A percentile compares a stretch with the other conserved stretches of the same genome.
Evolutionary conservation across 2,329 filamentous ascomycete genomes (phyloP).

Genomic region (Curvularia eragrostidis): DNA sequence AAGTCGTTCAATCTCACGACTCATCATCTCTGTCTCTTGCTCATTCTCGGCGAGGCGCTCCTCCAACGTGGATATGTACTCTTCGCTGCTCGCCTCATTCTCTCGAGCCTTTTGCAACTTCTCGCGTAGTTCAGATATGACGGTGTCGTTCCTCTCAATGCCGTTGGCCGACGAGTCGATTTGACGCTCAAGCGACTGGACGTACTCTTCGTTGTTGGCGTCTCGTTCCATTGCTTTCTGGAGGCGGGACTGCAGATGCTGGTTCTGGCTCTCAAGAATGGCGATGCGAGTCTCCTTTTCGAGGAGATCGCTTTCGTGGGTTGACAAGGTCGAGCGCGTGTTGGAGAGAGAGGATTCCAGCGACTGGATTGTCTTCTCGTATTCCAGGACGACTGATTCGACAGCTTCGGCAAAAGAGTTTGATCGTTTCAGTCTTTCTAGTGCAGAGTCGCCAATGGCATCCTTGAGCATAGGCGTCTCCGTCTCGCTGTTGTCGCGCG

Average conservation of each 20-base stretch:
- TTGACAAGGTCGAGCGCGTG: constrained; percentile 82
- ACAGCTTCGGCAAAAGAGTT: constrained; percentile 96
- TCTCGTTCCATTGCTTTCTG: constrained; percentile 94
- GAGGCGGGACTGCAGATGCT: constrained; percentile 86
- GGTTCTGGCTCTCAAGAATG: constrained; percentile 89
- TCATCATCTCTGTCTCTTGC: constrained; percentile 95
- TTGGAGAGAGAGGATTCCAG: constrained; percentile 90
- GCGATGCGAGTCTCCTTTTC: constrained; percentile 95
- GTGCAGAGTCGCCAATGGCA: constrained; percentile 75
- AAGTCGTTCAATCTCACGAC: constrained; percentile 90
- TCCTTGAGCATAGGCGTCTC: constrained; percentile 67
- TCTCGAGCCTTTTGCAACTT: constrained; percentile 88
- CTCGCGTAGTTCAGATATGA: constrained; percentile 86
- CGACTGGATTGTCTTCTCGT: constrained; percentile 96
- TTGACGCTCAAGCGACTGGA: constrained; percentile 88
- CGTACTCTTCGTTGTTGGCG: constrained; percentile 87
- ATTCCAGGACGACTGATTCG: constrained; percentile 94
- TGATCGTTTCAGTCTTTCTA: constrained; percentile 89
- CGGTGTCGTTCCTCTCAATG: constrained; percentile 88
- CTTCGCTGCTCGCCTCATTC: constrained; percentile 88
- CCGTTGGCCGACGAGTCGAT: constrained; percentile 89
- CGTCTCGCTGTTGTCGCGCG: constrained; percentile 68
- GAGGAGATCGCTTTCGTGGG: constrained; percentile 82
- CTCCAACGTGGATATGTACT: constrained; percentile 96
- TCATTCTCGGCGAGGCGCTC: constrained; percentile 95